Evolutionary conservation across 2,329 filamentous ascomycete genomes (phyloP).

Genomic region (Colletotrichum cordylinicola): DNA sequence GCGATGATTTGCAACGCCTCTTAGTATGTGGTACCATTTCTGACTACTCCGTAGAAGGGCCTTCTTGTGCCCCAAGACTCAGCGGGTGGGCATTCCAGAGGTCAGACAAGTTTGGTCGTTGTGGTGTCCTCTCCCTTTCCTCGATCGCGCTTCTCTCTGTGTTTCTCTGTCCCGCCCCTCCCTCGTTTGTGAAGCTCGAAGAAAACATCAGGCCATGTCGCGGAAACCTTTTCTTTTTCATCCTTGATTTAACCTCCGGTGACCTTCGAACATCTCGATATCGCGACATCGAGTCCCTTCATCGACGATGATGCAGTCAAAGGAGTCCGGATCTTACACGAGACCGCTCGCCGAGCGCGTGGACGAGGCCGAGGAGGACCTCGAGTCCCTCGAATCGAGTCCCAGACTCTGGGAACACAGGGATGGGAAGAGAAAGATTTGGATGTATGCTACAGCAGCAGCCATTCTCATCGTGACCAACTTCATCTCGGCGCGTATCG

Average conservation of each 20-base stretch:
- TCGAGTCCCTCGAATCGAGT: slow-evolving; percentile 11
- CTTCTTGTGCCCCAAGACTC: neutral
- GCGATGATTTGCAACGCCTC: neutral
- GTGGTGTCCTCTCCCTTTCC: slow-evolving; percentile 8
- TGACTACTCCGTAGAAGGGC: neutral
- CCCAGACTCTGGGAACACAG: neutral
- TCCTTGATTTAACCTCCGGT: neutral
- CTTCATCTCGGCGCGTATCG: slow-evolving; percentile 24
- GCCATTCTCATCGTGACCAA: slow-evolving; percentile 15
- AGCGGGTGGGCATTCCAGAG: neutral
- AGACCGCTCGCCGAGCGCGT: slow-evolving; percentile 17
- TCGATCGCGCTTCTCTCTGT: neutral
- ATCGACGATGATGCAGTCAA: slow-evolving; percentile 23
- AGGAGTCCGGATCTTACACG: neutral
- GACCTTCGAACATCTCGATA: neutral
- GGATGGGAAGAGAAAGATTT: neutral
- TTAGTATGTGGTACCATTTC: neutral
- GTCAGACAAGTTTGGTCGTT: slow-evolving; percentile 3
- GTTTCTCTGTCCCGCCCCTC: neutral
- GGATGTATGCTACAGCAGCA: neutral
- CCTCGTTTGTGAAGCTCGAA: neutral
- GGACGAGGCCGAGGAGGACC: slow-evolving; percentile 24
- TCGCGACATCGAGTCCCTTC: neutral
- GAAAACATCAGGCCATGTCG: neutral
- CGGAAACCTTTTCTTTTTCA: neutral